Conservation (phyloP, 2,329 filamentous ascomycete species). For the Cladosporium oxysporum region DNA sequence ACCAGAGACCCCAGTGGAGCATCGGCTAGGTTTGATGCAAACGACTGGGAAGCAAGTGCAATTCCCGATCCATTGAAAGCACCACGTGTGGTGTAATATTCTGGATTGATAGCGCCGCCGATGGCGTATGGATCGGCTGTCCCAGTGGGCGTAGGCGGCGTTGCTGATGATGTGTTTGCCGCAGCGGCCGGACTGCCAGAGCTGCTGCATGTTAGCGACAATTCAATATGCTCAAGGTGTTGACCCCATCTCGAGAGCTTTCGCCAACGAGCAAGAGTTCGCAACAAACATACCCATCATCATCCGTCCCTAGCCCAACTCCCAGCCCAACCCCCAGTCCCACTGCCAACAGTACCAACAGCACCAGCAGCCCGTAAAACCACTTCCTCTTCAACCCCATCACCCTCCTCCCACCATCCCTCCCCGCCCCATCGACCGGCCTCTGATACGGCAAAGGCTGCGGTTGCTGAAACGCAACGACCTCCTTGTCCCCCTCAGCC, state of each 20-base stretch:
- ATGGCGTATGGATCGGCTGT: conserved; percentile 33
- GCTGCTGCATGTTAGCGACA: background rate
- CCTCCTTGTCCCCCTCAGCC: conserved; percentile 35
- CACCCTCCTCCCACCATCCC: conserved; percentile 23
- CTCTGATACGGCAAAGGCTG: conserved; percentile 23
- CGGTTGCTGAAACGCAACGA: conserved; percentile 24
- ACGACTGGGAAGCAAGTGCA: conserved; percentile 47
- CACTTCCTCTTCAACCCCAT: conserved; percentile 26
- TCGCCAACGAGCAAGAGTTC: background rate
- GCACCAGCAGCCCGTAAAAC: conserved; percentile 28
- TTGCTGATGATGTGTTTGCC: background rate
- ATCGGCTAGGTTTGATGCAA: conserved; percentile 32
- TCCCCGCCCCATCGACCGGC: conserved; percentile 5
- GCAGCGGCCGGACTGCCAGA: background rate
- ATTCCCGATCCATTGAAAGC: conserved; percentile 52
- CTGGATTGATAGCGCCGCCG: conserved; percentile 42
- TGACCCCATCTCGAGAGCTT: background rate
- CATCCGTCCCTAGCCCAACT: conserved; percentile 39
- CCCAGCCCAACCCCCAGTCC: conserved; percentile 41
- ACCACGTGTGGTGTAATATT: conserved; percentile 43
- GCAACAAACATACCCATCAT: conserved; percentile 26
- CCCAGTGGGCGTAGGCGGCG: conserved; percentile 9
- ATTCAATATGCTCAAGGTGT: background rate
- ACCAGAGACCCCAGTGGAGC: conserved; percentile 42
- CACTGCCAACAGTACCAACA: conserved; percentile 35